Evolutionary conservation across 75 land plant genomes (phyloP).

Genomic region (Isoetes taiwanensis): DNA sequence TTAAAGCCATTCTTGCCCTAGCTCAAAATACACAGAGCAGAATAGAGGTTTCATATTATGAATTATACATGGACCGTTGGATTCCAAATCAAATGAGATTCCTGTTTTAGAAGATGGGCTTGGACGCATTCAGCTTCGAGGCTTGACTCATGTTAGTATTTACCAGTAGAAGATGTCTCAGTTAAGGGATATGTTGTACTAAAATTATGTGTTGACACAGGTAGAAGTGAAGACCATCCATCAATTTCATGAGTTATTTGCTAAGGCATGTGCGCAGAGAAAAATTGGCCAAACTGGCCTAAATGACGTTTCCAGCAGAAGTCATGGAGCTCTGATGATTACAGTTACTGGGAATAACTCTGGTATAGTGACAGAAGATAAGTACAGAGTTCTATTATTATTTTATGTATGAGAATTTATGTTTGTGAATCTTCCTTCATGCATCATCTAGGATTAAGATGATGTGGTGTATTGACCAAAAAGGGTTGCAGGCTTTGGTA

Average conservation of each 20-base stretch:
- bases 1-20: slow-evolving; percentile 39
- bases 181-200: too few relatives aligned
- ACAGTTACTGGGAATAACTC: slow-evolving; percentile 26
- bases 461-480: too few relatives aligned
- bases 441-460: too few relatives aligned
- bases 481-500: too few relatives aligned
- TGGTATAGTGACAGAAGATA: too few relatives aligned
- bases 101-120: slow-evolving; percentile 52
- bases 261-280: slow-evolving; percentile 43
- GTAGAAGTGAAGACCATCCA: slow-evolving; percentile 41
- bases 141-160: slow-evolving; percentile 59
- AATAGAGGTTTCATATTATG: slow-evolving; percentile 66
- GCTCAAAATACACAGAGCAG: slow-evolving; percentile 23
- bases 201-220: too few relatives aligned
- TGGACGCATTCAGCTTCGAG: slow-evolving; percentile 60
- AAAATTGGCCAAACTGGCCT: slow-evolving; percentile 70
- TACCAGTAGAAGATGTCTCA: too few relatives aligned
- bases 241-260: slow-evolving; percentile 39
- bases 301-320: slow-evolving; percentile 82
- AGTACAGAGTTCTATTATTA: too few relatives aligned
- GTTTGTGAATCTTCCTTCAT: too few relatives aligned
- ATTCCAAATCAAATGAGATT: slow-evolving; percentile 54
- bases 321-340: slow-evolving; percentile 69
- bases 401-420: too few relatives aligned
- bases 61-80: slow-evolving; percentile 76